Evolutionary conservation across 1,139 yeast species (phyloP).

Genomic region (Tardiomyces depauwii): DNA sequence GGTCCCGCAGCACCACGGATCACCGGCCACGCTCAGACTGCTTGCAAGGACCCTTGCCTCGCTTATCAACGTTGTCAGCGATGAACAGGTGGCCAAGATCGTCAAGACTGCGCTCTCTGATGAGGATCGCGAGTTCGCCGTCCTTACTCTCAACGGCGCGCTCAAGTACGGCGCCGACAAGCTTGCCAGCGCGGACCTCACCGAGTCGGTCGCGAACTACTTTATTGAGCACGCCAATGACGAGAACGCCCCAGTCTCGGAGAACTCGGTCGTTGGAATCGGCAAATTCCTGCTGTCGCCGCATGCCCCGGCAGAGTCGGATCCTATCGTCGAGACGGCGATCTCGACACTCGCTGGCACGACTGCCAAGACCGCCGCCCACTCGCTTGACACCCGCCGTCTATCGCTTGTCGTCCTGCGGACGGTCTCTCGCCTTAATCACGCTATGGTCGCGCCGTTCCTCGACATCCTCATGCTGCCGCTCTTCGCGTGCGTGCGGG

Average conservation of each 20-base stretch:
- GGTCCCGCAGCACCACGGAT: not conserved
- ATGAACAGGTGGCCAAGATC: constrained; percentile 54
- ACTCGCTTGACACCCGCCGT: constrained; percentile 72
- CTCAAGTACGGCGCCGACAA: constrained; percentile 63
- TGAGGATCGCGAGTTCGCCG: constrained; percentile 43
- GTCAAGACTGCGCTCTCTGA: constrained; percentile 42
- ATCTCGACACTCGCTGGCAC: constrained; percentile 39
- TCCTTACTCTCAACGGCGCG: constrained; percentile 68
- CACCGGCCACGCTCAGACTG: not conserved
- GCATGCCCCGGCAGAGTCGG: constrained; percentile 9
- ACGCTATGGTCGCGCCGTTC: constrained; percentile 38
- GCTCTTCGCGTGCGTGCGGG: constrained; percentile 76
- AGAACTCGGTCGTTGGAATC: constrained; percentile 69
- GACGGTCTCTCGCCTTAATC: constrained; percentile 58
- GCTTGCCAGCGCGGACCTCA: constrained; percentile 40
- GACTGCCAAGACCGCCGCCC: constrained; percentile 43
- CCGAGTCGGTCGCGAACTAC: constrained; percentile 38
- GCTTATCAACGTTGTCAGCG: constrained; percentile 52
- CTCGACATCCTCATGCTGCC: constrained; percentile 56
- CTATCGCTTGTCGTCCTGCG: constrained; percentile 65
- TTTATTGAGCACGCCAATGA: constrained; percentile 39
- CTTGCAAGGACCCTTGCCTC: constrained; percentile 75
- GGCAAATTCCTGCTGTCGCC: constrained; percentile 58
- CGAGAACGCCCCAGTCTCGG: constrained; percentile 47
- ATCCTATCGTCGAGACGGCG: constrained; percentile 23